These are phyloP conservation scores for Posidonia oceanica DNA, from an alignment of 116 monocot species.

Conservation along the genomic window DNA sequence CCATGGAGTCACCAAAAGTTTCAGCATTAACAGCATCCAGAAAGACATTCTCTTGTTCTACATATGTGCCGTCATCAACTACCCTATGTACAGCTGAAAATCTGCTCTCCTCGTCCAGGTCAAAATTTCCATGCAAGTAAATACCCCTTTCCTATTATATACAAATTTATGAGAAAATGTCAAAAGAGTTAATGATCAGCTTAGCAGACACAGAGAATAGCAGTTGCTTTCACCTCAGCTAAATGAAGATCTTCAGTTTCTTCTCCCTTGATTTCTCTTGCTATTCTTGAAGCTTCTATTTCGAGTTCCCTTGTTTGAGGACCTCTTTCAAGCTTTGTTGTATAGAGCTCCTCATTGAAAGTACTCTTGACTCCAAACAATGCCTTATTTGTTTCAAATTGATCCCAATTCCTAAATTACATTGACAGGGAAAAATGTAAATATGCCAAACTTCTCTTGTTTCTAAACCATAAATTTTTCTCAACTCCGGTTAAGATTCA, in stretches of 20 bases:
- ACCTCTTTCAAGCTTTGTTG: slow-evolving; percentile 91
- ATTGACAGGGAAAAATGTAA: no score
- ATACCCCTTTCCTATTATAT: slow-evolving; percentile 16
- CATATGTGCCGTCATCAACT: slow-evolving; percentile 18
- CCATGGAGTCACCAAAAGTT: slow-evolving; percentile 19
- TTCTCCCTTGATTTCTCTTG: slow-evolving; percentile 87
- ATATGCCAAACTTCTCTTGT: no score
- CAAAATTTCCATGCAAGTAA: slow-evolving; percentile 40
- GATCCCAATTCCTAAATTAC: slow-evolving; percentile 69
- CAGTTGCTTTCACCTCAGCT: slow-evolving; percentile 43
- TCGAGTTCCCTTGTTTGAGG: slow-evolving; percentile 73
- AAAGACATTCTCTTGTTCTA: no score
- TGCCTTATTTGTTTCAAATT: slow-evolving; percentile 75
- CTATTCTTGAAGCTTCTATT: slow-evolving; percentile 70
- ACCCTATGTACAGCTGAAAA: slow-evolving; percentile 83
- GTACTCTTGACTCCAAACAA: slow-evolving; percentile 96
- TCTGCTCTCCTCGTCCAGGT: slow-evolving; percentile 74
- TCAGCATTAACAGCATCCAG: slow-evolving; percentile 21
- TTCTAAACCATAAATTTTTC: no score
- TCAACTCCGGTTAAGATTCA: no score
- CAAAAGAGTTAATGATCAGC: no score
- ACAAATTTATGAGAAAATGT: no score
- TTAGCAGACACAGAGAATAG: not conserved
- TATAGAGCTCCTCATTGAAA: slow-evolving; percentile 88
- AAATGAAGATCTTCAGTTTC: slow-evolving; percentile 72